Conservation (phyloP, 371 early-diverging fungal species). For the Mortierella polycephala region DNA sequence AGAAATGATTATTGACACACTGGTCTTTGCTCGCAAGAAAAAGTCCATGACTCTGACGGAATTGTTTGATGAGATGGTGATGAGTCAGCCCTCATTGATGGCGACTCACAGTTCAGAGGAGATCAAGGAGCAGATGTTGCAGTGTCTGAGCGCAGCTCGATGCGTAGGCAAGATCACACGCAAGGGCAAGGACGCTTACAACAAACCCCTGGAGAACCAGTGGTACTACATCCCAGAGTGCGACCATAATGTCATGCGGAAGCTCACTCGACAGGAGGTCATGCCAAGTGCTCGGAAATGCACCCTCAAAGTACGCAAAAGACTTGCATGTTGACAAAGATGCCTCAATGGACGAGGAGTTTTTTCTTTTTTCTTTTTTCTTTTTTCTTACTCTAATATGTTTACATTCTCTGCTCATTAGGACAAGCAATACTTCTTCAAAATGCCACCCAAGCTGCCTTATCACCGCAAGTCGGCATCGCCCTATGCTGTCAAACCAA, state of each 20-base stretch:
- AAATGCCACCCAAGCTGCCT: slow-evolving; percentile 69
- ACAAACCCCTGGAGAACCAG: slow-evolving; percentile 68
- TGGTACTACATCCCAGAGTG: slow-evolving; percentile 71
- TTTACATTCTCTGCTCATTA: background rate
- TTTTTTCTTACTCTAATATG: background rate
- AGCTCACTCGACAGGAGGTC: slow-evolving; percentile 51
- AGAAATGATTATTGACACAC: slow-evolving; percentile 53
- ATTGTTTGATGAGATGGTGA: slow-evolving; percentile 50
- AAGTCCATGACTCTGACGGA: slow-evolving; percentile 52
- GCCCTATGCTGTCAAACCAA: slow-evolving; percentile 49
- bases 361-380: background rate
- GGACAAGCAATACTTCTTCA: slow-evolving; percentile 76
- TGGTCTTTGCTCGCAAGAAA: slow-evolving; percentile 53
- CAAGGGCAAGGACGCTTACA: slow-evolving; percentile 73
- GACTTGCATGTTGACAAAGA: no score
- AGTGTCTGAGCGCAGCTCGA: slow-evolving; percentile 44
- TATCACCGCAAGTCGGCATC: slow-evolving; percentile 60
- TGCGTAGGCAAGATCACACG: slow-evolving; percentile 68
- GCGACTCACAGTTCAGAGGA: slow-evolving; percentile 24
- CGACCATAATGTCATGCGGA: slow-evolving; percentile 59
- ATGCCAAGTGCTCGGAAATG: slow-evolving; percentile 73
- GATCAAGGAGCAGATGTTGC: slow-evolving; percentile 50
- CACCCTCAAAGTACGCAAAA: slow-evolving; percentile 58
- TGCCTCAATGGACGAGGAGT: no score
- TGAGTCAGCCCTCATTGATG: slow-evolving; percentile 44